Percentiles rank a stretch among this genome's conserved stretches.
Conservation (phyloP, 768 basidiomycete species). For the Sporobolomyces roseus region DNA sequence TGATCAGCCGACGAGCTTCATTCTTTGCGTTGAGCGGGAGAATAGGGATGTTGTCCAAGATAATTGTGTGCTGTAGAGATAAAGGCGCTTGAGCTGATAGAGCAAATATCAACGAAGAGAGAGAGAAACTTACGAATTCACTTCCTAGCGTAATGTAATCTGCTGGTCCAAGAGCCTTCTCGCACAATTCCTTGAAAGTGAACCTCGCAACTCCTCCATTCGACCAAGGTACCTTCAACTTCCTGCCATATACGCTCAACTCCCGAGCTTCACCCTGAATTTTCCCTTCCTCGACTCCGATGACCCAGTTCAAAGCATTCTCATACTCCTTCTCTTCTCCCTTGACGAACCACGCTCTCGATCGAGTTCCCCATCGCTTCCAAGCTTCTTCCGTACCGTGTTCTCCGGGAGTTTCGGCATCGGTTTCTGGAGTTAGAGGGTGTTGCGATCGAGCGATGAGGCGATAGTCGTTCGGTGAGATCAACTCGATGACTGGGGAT, state of each 20-base stretch:
- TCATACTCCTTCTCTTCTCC: constrained; percentile 41
- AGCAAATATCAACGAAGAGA: not conserved
- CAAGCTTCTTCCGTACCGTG: constrained; percentile 35
- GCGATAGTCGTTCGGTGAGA: constrained; percentile 56
- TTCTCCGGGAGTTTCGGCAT: constrained; percentile 19
- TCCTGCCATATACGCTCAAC: constrained; percentile 56
- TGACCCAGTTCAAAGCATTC: constrained; percentile 31
- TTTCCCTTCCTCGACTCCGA: constrained; percentile 14
- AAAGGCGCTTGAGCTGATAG: not conserved
- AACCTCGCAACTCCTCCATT: constrained; percentile 53
- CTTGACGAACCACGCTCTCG: constrained; percentile 41
- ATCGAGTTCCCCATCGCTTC: constrained; percentile 36
- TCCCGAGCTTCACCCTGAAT: constrained; percentile 23
- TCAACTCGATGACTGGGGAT: constrained; percentile 56
- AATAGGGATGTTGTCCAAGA: constrained; percentile 56
- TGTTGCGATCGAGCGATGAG: constrained; percentile 24
- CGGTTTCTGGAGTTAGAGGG: not conserved
- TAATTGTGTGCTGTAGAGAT: constrained; percentile 50
- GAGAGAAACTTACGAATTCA: constrained; percentile 46
- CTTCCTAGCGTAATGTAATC: constrained; percentile 60
- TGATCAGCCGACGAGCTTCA: constrained; percentile 61
- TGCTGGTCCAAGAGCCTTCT: constrained; percentile 57
- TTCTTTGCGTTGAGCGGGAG: constrained; percentile 58
- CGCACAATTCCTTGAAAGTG: constrained; percentile 57
- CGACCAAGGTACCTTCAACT: constrained; percentile 53